These are phyloP conservation scores for Solanum appendiculatum DNA, from an alignment of 257 asterid genomes.

Conservation along the genomic window DNA sequence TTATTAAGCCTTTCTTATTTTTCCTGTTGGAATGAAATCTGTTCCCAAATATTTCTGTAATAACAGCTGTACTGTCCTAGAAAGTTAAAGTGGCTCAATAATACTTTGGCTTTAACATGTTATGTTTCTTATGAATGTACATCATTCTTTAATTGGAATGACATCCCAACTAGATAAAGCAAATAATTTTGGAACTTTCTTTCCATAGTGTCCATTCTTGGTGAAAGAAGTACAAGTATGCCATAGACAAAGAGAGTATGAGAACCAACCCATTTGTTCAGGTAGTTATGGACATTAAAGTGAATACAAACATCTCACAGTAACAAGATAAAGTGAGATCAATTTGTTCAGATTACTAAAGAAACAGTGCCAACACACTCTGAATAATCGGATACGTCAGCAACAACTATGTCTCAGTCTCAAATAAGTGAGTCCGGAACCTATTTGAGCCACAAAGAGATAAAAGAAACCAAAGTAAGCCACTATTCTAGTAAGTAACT, in stretches of 20 bases:
- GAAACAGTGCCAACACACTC: not conserved
- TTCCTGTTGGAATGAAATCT: not conserved
- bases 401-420: not conserved
- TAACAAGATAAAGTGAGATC: not conserved
- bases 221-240: not conserved
- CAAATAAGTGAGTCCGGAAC: too few species aligned
- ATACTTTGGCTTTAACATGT: not conserved
- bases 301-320: not conserved
- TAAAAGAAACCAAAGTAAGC: too few species aligned
- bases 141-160: not conserved
- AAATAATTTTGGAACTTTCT: not conserved
- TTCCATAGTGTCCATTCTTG: not conserved
- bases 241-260: not conserved
- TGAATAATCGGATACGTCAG: not conserved
- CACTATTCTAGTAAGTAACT: too few species aligned
- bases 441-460: too few species aligned
- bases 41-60: not conserved
- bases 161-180: not conserved
- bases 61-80: not conserved
- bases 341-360: not conserved
- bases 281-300: not conserved
- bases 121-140: not conserved
- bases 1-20: not conserved
- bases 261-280: not conserved
- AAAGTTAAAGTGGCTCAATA: not conserved